Base-by-base conservation (phyloP, 352 stramenopile genomes). In the Globisporangium camurandrum region DNA sequence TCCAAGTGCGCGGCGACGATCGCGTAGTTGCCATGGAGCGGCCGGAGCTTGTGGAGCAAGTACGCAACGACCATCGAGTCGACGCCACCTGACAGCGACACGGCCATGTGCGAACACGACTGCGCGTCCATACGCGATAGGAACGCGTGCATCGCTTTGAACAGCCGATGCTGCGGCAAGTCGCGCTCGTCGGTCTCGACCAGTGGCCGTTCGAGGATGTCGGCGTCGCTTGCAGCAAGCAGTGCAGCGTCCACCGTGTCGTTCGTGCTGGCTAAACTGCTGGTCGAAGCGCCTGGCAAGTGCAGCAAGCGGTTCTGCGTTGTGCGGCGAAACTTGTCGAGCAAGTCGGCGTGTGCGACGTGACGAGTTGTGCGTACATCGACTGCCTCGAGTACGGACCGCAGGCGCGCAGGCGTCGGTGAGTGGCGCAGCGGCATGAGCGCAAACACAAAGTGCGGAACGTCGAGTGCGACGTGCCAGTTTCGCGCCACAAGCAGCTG, bases 31-130 rank as follows among this genome's bases (percentile, higher is more conserved):
- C 70, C 69, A 51, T 88, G 73, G 22, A 67, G 59, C 0, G 59
- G 47, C 2, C 73, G 72, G 26, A 99, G 69, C 42, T 91, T 82
- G 47, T 90, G 73, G 31, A 99, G 78, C 50, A 97, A 69, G 54
- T 93, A 86, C 37, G 89, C 88, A 55, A 98, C 89, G 17, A 98
- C 96, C 96, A 99, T 99, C 46, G 90, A 98, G 70, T 99, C 96
- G 17, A 99, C 96, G 48, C 93, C 93, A 41, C 94, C 94, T 6
- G 90, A 98, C 20, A 98, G 69, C 34, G 88, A 98, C 8, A 98
- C 82, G 24, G 94, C 88, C 30, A 93, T 39, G 50, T 81, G 58
- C 16, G 72, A 60, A 48, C 71, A 59, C 27, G 62, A 41, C 3
- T 33, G 34, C 14, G 67, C 69, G 34, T 67, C 58, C 71, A 86